Evolutionary conservation across 768 basidiomycete genomes (phyloP), one percentile per base, ranked within the genome.

Genomic region (Suillus tomentosus): DNA sequence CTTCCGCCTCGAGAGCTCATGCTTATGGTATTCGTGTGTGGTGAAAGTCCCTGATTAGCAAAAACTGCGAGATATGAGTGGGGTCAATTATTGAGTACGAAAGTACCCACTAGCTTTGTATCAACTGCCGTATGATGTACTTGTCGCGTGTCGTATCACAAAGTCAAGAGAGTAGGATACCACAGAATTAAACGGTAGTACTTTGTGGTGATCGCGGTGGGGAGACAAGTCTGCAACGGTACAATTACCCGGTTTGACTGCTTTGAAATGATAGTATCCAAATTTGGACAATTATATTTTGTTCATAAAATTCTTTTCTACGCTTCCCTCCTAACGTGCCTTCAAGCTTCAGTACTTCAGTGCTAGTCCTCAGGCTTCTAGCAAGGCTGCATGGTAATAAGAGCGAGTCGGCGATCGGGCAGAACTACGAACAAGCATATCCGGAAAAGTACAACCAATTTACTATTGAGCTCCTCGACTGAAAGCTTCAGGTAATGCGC

Each of bases 1-100:
- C 86, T 80, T 60, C 85, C 84, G 73, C 88, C 82, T 68, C 88
- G 83, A 72, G 81, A 80, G 69, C 84, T 87, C 87, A 89, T 89
- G 70, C 37, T 74, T 67, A 45, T 57, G 64, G 48, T 51, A 60
- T 63, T 24, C 15, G 40, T 53, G 58, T n/a, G 51, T 42, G 37
- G 54, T 45, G 17, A 64, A 51, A 37, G 50, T 61, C 22, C 57
- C 11, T 27, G 54, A 40, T 40, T 47, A 40, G 43, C 13, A 50
- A 57, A 45, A n/a, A 64, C 45, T 51, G 34, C 59, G 63, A 66
- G 66, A 65, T 62, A 43, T 36, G 2, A 45, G 61, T 31, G 34
- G 17, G 9, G 50, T 39, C 14, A 31, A 14, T n/a, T 61, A 22
- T 61, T 31, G 31, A 24, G 4, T 10, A 31, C 36, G 9, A 36